These are phyloP conservation scores for Pleomassaria siparia DNA, from an alignment of 2,329 filamentous ascomycete genomes.

Conservation along the genomic window DNA sequence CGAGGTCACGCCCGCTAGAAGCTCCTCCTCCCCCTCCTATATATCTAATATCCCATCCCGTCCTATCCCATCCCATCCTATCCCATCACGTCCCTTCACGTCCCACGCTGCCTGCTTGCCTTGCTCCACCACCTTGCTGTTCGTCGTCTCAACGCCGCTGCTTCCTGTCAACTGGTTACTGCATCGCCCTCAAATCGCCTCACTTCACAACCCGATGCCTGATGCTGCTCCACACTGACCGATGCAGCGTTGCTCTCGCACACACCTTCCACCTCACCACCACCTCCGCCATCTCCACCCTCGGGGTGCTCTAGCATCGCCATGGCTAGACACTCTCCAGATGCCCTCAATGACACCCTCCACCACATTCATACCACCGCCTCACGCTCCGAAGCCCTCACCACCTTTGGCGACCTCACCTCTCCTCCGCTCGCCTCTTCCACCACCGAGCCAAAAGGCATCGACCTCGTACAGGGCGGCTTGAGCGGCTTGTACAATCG, in stretches of 20 bases:
- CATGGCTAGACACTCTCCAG: constrained; percentile 31
- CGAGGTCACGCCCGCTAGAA: too few relatives aligned
- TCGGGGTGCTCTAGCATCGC: constrained; percentile 6
- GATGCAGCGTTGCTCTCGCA: constrained; percentile 8
- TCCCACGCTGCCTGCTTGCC: too few relatives aligned
- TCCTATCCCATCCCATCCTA: too few relatives aligned
- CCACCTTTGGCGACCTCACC: constrained; percentile 92
- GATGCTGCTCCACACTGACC: constrained; percentile 20
- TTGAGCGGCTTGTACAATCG: constrained; percentile 87
- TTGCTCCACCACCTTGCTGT: too few relatives aligned
- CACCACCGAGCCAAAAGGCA: constrained; percentile 66
- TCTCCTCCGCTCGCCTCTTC: constrained; percentile 64
- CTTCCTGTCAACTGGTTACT: too few relatives aligned
- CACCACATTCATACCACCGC: constrained; percentile 87
- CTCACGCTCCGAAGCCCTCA: constrained; percentile 81
- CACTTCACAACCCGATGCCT: constrained; percentile 14
- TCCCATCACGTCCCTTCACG: too few relatives aligned
- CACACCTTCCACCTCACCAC: constrained; percentile 7
- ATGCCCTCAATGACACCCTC: constrained; percentile 48
- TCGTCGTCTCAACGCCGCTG: too few relatives aligned
- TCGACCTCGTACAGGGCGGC: constrained; percentile 80
- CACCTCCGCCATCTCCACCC: not conserved
- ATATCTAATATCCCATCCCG: too few relatives aligned
- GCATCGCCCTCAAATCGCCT: too few relatives aligned
- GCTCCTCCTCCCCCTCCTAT: too few relatives aligned